Conservation (phyloP, 2,329 filamentous ascomycete species). For the Ophiostoma triangulosporum region DNA sequence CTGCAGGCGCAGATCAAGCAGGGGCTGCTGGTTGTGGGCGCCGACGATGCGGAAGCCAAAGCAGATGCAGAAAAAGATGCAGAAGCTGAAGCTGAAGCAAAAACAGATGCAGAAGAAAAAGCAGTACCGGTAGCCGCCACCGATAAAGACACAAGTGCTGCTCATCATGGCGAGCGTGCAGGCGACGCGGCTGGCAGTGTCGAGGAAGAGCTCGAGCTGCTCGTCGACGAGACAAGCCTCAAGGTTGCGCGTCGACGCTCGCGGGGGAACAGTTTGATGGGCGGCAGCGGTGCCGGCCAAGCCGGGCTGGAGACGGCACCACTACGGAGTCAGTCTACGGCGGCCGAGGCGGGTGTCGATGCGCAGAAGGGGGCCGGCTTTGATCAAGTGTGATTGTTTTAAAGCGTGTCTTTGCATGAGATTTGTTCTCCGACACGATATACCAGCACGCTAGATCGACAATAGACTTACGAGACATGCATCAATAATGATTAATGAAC, state of each 20-base stretch:
- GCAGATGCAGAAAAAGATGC: slow-evolving; percentile 8
- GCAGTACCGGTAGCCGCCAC: not conserved
- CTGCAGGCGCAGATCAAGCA: slow-evolving; percentile 37
- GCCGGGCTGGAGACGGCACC: slow-evolving; percentile 22
- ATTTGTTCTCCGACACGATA: not conserved
- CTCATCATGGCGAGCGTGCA: no score
- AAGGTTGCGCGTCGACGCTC: slow-evolving; percentile 38
- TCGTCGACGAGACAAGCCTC: slow-evolving; percentile 39
- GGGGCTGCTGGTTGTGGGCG: slow-evolving; percentile 24
- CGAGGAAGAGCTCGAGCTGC: slow-evolving; percentile 24
- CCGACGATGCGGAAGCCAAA: slow-evolving; percentile 6
- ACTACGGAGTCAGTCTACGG: slow-evolving; percentile 9
- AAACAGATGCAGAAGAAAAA: slow-evolving; percentile 17
- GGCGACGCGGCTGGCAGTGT: not conserved
- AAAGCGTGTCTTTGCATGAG: no score
- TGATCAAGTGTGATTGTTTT: slow-evolving; percentile 12
- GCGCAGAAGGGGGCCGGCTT: slow-evolving; percentile 6
- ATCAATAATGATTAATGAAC: no score
- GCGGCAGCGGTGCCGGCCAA: slow-evolving; percentile 18
- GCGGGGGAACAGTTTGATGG: slow-evolving; percentile 41
- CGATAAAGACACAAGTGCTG: no score
- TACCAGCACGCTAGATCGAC: no score
- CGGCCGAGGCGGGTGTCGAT: not conserved
- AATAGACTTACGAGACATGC: no score
- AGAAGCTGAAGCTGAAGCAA: not conserved